Evolutionary conservation across 805 yeast species (phyloP).

Genomic region (Clavispora asparagi): DNA sequence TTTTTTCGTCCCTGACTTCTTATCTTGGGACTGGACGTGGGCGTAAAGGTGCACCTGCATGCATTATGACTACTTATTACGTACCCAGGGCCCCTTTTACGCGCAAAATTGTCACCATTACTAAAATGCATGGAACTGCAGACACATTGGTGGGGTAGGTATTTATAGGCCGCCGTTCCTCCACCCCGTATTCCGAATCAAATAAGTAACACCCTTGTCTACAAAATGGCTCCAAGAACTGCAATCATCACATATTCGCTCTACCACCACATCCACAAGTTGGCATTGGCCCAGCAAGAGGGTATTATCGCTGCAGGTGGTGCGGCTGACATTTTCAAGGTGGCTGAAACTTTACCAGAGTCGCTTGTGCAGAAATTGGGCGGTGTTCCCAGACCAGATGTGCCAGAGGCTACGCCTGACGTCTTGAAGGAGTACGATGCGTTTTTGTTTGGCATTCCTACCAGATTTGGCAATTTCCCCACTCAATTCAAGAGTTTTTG

Average conservation of each 20-base stretch:
- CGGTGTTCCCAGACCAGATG: slow-evolving; percentile 43
- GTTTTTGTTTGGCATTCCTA: slow-evolving; percentile 73
- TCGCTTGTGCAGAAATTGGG: slow-evolving; percentile 53
- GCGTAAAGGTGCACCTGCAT: too few relatives aligned
- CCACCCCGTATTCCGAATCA: too few relatives aligned
- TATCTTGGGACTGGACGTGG: too few relatives aligned
- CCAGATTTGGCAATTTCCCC: slow-evolving; percentile 72
- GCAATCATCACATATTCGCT: slow-evolving; percentile 58
- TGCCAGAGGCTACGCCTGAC: slow-evolving; percentile 46
- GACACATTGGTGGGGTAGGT: too few relatives aligned
- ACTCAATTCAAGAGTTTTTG: slow-evolving; percentile 73
- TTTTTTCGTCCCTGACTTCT: too few relatives aligned
- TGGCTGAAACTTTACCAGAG: slow-evolving; percentile 66
- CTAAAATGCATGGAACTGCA: background rate
- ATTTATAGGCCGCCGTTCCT: too few relatives aligned
- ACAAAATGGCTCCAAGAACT: slow-evolving; percentile 31
- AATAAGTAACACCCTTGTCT: too few relatives aligned
- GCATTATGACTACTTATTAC: too few relatives aligned
- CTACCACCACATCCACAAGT: slow-evolving; percentile 66
- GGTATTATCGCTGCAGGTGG: slow-evolving; percentile 71
- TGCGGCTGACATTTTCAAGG: slow-evolving; percentile 65
- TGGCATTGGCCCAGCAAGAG: slow-evolving; percentile 63
- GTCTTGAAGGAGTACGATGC: slow-evolving; percentile 63
- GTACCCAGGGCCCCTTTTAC: too few relatives aligned
- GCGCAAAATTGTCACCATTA: background rate